Conservation (phyloP, 352 stramenopile species). For the Pythium dissimile region DNA sequence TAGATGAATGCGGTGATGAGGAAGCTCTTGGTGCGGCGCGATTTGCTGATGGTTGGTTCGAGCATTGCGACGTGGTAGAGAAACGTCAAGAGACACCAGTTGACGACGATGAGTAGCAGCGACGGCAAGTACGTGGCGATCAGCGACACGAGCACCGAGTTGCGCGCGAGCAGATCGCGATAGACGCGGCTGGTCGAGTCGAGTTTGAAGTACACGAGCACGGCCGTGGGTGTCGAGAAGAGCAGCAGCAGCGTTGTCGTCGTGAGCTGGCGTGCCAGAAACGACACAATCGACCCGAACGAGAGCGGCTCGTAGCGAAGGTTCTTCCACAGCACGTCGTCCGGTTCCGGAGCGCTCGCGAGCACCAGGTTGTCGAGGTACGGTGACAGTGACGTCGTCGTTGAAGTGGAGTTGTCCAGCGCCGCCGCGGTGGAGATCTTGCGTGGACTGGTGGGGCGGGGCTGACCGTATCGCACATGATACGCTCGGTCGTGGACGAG, state of each 20-base stretch:
- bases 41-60: constrained; percentile 64
- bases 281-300: constrained; percentile 30
- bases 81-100: constrained; percentile 69
- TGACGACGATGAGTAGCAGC: constrained; percentile 69
- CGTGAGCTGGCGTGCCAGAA: constrained; percentile 40
- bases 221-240: constrained; percentile 72
- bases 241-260: constrained; percentile 59
- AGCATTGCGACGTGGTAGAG: constrained; percentile 68
- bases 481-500: constrained; percentile 29
- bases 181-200: constrained; percentile 68
- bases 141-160: constrained; percentile 57
- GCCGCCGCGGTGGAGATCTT: background rate
- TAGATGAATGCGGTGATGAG: constrained; percentile 77
- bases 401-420: background rate
- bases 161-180: constrained; percentile 31
- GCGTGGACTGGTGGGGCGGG: constrained; percentile 10
- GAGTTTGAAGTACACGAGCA: constrained; percentile 82
- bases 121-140: constrained; percentile 70
- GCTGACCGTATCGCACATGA: constrained; percentile 10
- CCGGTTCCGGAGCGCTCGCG: constrained; percentile 63
- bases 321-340: constrained; percentile 79
- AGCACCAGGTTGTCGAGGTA: constrained; percentile 50
- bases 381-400: constrained; percentile 32
- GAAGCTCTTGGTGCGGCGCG: constrained; percentile 60
- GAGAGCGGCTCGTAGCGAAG: constrained; percentile 58